Base-by-base conservation (phyloP, 345 rosid species). In the Arabidopsis arenosa region DNA sequence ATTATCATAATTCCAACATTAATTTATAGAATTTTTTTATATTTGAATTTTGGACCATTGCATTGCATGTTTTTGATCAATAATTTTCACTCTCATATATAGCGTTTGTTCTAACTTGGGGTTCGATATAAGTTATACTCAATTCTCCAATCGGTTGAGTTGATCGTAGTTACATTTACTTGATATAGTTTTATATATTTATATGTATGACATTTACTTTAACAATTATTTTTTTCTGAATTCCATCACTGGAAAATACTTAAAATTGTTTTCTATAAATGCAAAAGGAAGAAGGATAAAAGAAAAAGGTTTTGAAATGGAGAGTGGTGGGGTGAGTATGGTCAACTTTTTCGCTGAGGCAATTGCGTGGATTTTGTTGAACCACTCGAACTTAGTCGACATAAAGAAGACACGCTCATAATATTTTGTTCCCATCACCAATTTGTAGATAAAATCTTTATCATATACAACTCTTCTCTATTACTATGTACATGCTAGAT, bases 331-430 rank as follows among this genome's bases (percentile, higher is more conserved):
- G 66, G 73, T 70, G 68, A 23, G 51, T 69, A 39, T 63, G 49
- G 70, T 63, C 66, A 77, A 77, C 66, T 63, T 70, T 62, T 70
- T 64, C 48, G 59, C 32, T n/a, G 32, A 77, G 39, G 57, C 64
- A 62, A 65, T 15, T 58, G 81, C 73, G 81, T 78, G 77, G 81
- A 41, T 51, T 23, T 72, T 54, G 54, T 44, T 65, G 41, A 66
- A 51, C 77, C 77, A 78, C 58, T 58, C 30, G 62, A 63, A 14
- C 54, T 48, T 14, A 17, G 37, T 64, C 66, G 67, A 72, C 72
- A 63, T 18, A n/a, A 5, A 18, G 26, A 28, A 28, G 47, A 61
- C 52, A 76, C 63, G 52, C 53, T 76, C 37, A 3, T 63, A 62
- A 43, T 26, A 44, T 76, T 63, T 70, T 44, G 66, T 63, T 63